Base-by-base conservation (phyloP, 768 basidiomycete genomes). In the Mycena belliarum region DNA sequence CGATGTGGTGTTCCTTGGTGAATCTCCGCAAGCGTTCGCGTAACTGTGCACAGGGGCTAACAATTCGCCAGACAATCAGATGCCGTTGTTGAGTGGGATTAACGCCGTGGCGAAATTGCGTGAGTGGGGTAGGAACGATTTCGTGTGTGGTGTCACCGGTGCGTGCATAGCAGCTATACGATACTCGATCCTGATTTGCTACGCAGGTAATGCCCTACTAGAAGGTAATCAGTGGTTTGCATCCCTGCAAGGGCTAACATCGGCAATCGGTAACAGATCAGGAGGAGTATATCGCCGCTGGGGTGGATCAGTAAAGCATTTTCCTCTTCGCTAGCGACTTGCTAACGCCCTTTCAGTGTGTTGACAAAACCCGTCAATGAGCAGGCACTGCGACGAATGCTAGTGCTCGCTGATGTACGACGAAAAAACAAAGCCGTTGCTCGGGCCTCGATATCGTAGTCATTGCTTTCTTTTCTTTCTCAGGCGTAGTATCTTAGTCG, bases 121-220 rank as follows among this genome's bases (percentile, higher is more conserved):
- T 57, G 77, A 80, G 56, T 69, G 85, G 68, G 86, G 85, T 9
- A 77, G 91, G 59, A 73, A 69, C 20, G 91, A 93, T 65, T 89
- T 93, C 66, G 83, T 94, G n/a, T 88, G 93, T 18, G 89, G 89
- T 32, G 86, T 91, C 40, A 91, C 89, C 50, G 89, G 86, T 84
- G 40, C 63, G 77, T 64, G 26, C 24, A 53, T 50, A 12, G 20
- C 14, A 46, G 20, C 29, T 43, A 16, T 21, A 20, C 41, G 10
- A 35, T 41, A 41, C 15, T 49, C 20, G 24, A 11, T 41, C 43
- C 37, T 53, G 47, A 58, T 47, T 43, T 43, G 45, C 10, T 32
- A 44, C 59, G 4, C 41, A 82, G 84, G 83, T 9, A 85, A 86
- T 64, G 83, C 84, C 9, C 63, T 83, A 44, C 65, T 81, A 46